Evolutionary conservation across 352 stramenopile species (phyloP).

Genomic region (Pythium angustatum): DNA sequence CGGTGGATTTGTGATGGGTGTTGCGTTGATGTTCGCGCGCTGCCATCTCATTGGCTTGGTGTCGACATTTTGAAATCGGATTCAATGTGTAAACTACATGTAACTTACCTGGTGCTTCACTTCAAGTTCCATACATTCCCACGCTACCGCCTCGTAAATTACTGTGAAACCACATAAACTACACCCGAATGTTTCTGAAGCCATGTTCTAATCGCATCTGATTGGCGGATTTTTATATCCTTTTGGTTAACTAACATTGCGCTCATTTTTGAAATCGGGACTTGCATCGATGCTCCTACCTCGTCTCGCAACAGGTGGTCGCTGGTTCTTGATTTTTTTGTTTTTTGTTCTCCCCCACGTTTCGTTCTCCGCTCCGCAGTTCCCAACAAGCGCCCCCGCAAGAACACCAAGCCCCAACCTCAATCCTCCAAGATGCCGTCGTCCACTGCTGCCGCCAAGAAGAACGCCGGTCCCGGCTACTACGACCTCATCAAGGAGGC

Average conservation of each 20-base stretch:
- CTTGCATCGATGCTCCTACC: background rate
- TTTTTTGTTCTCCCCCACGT: conserved; percentile 6
- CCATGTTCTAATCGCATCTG: conserved; percentile 2
- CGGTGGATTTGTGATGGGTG: conserved; percentile 2
- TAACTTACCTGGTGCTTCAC: conserved; percentile 20
- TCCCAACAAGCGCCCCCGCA: conserved; percentile 18
- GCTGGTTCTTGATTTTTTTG: conserved; percentile 10
- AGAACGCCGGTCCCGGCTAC: conserved; percentile 74
- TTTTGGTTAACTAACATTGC: conserved; percentile 21
- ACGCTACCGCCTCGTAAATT: background rate
- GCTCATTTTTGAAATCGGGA: conserved; percentile 8
- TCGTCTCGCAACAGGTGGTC: too few species aligned
- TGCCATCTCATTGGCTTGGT: conserved; percentile 16
- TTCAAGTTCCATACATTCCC: conserved; percentile 23
- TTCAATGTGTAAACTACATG: conserved; percentile 4
- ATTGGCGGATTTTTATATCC: conserved; percentile 29
- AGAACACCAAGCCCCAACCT: conserved; percentile 11
- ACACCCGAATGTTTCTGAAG: conserved; percentile 9
- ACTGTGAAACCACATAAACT: conserved; percentile 2
- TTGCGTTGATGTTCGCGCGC: conserved; percentile 11
- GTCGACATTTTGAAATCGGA: conserved; percentile 20
- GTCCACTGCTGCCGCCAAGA: conserved; percentile 55
- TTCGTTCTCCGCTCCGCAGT: conserved; percentile 17
- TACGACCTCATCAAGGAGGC: conserved; percentile 94
- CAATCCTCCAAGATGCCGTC: conserved; percentile 37